These are phyloP conservation scores for Boletellus sp. DNA, from an alignment of 768 basidiomycete genomes.

Conservation along the genomic window DNA sequence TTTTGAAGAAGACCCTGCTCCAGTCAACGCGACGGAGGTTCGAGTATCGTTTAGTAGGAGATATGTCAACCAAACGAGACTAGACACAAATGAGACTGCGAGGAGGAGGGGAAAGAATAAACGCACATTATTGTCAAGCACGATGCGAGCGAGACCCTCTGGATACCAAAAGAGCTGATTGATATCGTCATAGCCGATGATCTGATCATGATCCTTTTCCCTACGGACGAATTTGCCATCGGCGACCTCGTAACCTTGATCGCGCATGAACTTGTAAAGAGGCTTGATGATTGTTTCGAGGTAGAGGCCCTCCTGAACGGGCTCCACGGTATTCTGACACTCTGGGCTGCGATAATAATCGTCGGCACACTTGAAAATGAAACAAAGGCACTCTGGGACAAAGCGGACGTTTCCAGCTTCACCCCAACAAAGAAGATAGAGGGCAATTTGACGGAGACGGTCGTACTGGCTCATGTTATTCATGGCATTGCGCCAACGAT, in stretches of 20 bases:
- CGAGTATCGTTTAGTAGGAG: conserved; percentile 91
- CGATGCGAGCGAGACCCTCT: conserved; percentile 91
- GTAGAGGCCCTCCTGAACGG: conserved; percentile 93
- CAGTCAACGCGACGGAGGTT: conserved; percentile 91
- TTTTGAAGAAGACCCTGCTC: conserved; percentile 97
- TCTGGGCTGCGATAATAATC: conserved; percentile 98
- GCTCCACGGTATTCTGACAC: conserved; percentile 91
- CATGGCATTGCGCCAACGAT: conserved; percentile 98
- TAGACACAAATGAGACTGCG: conserved; percentile 29
- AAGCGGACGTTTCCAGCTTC: conserved; percentile 98
- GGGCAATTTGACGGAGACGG: conserved; percentile 90
- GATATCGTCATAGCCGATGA: conserved; percentile 99
- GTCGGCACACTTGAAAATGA: conserved; percentile 99
- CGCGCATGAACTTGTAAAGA: conserved; percentile 91
- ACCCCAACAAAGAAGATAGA: conserved; percentile 97
- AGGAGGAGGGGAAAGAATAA: not conserved
- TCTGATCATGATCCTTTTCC: conserved; percentile 92
- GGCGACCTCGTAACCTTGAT: conserved; percentile 94
- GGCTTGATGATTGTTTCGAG: conserved; percentile 91
- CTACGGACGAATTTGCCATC: conserved; percentile 93
- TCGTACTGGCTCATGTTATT: conserved; percentile 99
- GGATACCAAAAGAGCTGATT: conserved; percentile 99
- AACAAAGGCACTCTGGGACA: conserved; percentile 94
- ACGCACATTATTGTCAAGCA: conserved; percentile 79
- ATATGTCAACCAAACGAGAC: conserved; percentile 88